These are phyloP conservation scores for Xylaria acuta DNA, from an alignment of 495 filamentous ascomycete genomes.

Conservation along the genomic window DNA sequence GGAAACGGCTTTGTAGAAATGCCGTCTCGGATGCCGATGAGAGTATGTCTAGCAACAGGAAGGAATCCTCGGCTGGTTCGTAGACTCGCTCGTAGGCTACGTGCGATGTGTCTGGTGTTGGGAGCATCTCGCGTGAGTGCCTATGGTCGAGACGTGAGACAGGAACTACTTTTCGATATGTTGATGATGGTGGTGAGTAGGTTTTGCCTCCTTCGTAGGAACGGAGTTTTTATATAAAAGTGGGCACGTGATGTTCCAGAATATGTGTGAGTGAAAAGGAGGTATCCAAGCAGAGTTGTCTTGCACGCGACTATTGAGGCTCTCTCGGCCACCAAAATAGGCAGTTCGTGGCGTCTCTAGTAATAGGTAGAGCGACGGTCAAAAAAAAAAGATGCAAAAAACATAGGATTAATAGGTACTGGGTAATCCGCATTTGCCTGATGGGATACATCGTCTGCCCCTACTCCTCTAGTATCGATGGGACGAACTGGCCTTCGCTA, in stretches of 20 bases:
- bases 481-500: background rate
- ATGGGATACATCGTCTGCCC: background rate
- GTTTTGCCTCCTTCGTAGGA: background rate
- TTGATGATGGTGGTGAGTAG: background rate
- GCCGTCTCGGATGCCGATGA: slow-evolving; percentile 71
- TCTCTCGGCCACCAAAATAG: background rate
- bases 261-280: background rate
- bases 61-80: slow-evolving; percentile 94
- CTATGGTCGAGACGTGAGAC: slow-evolving; percentile 29
- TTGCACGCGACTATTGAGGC: background rate
- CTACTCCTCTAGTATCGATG: background rate
- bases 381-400: too few species aligned
- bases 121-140: slow-evolving; percentile 70
- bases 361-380: too few species aligned
- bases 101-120: slow-evolving; percentile 90
- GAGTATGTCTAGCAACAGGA: slow-evolving; percentile 90
- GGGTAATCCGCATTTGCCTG: background rate
- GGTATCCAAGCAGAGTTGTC: background rate
- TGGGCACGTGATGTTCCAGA: slow-evolving; percentile 38
- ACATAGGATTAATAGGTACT: background rate
- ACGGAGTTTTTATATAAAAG: slow-evolving; percentile 11
- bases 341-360: background rate
- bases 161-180: slow-evolving; percentile 37
- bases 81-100: slow-evolving; percentile 86
- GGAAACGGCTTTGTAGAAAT: slow-evolving; percentile 74